Base-by-base conservation (phyloP, 2,329 filamentous ascomycete genomes). In the Botrytis pseudocinerea region DNA sequence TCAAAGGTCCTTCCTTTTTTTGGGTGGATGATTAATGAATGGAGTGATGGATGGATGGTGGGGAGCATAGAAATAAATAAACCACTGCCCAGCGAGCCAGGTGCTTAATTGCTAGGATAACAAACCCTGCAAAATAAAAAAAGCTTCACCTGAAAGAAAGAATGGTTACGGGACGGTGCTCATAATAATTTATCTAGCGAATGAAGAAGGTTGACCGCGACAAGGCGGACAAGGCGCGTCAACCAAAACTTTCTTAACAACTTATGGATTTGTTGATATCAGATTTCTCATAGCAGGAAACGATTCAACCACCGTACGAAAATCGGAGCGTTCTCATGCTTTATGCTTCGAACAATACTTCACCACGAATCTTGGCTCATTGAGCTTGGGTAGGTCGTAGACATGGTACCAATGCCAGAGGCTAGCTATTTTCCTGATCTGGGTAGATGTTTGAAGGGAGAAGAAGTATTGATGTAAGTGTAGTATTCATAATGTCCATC, bases 361-460 rank as follows among this genome's bases (percentile, higher is more conserved):
- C 73, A 68, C 69, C 74, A 72, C 68, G 76, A 66, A 76, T 73
- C 78, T 73, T 77, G 76, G 75, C 77, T 78, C 78, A 75, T 84
- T 85, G 84, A 87, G 84, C 83, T 83, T 84, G 82, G 64, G 84
- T 74, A 77, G 76, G 73, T 85, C 94, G 73, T 85, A 94, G 77
- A 73, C 85, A 94, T 94, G 92, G 91, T 90, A 85, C 87, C 90
- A 83, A 85, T 89, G 81, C 87, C 89, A 80, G 91, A 92, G 84
- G 85, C 86, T 80, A 86, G 88, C 82, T 96, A 95, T 84, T 92
- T 97, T 80, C 93, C 95, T 80, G 90, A 94, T 80, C 87, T 98
- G 83, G 92, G 94, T 83, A 90, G 92, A 81, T 97, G 93, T 84
- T 87, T 98, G 80, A 91, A 89, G 79, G 93, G 93, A 84, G 91